Evolutionary conservation across 345 rosid genomes (phyloP), one percentile per base, ranked within the genome.

Genomic region (Euphorbia lathyris): DNA sequence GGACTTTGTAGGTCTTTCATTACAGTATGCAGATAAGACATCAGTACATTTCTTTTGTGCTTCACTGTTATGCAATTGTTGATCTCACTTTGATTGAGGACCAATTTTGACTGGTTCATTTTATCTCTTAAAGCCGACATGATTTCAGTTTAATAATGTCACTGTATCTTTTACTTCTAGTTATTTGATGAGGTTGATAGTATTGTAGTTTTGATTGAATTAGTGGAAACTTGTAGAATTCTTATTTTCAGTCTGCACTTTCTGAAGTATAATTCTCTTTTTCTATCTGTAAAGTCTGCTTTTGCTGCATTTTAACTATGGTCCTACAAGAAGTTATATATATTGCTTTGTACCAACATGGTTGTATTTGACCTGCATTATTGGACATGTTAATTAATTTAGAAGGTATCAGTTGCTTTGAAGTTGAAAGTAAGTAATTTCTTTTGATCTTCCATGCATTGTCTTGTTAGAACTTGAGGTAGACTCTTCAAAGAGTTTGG

Each of bases 401-500:
- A 23, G 38, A 27, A 66, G 57, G 42, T 65, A 59, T 57, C 7
- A 26, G 17, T 14, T 59, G n/a, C 45, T 38, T 59, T 43, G 45
- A 45, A 43, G 25, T 19, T 42, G 52, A 56, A 42, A n/a, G 2
- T 9, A 62, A 63, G 3, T 40, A 17, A 23, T 59, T 59, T 45
- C 38, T 74, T 42, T 38, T 79, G 36, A 32, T 50, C 66, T 66
- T 20, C 27, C 4, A 36, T 40, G 9, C 36, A 36, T 23, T 40
- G 3, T 55, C 5, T 40, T 63, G 27, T 74, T 74, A 96, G 99
- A 92, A 77, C 86, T 96, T 34, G 98, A 92, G 57, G 82, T 80
- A 58, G 98, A 90, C 81, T 92, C 98, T 58, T 90, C 96, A 57
- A 90, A 82, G 79, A 85, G 83, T 87, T 75, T 87, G 62, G 98